Percentiles rank a stretch among this genome's conserved stretches.
Conservation (phyloP, 176 grass and related monocot species). For the Oryza australiensis region DNA sequence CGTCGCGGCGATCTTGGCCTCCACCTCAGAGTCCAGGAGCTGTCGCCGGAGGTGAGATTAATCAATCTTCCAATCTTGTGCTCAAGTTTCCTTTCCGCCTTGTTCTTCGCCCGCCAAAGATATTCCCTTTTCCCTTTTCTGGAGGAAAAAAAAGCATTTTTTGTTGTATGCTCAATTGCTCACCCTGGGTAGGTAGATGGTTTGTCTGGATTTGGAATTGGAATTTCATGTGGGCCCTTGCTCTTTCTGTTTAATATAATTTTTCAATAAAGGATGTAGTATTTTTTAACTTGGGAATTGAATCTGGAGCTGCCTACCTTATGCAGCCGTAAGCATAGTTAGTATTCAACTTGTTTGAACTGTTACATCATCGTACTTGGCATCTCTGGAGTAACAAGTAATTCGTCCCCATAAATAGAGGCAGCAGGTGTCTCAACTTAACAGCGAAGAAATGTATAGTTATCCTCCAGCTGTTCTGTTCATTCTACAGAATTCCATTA, state of each 20-base stretch:
- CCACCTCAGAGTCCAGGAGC: background rate
- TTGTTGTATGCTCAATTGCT: background rate
- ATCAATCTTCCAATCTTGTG: background rate
- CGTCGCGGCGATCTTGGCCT: background rate
- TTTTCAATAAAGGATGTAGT: background rate
- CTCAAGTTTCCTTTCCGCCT: background rate
- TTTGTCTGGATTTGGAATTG: background rate
- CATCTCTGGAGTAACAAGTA: background rate
- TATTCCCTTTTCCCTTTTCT: background rate
- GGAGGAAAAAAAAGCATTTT: too few relatives aligned
- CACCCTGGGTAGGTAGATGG: background rate
- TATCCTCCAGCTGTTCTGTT: background rate
- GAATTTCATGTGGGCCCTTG: background rate
- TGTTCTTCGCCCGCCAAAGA: background rate
- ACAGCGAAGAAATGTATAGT: background rate
- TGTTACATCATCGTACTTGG: background rate
- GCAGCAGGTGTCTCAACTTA: background rate
- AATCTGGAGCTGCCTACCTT: slow-evolving; percentile 21
- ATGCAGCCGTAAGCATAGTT: background rate
- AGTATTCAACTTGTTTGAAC: background rate
- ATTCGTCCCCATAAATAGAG: background rate
- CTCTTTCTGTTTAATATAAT: background rate
- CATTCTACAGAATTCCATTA: background rate
- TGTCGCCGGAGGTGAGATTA: slow-evolving; percentile 20
- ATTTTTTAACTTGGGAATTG: background rate